Conservation (phyloP, 78 protist genomes). For the Dictyostelium discoideum region DNA sequence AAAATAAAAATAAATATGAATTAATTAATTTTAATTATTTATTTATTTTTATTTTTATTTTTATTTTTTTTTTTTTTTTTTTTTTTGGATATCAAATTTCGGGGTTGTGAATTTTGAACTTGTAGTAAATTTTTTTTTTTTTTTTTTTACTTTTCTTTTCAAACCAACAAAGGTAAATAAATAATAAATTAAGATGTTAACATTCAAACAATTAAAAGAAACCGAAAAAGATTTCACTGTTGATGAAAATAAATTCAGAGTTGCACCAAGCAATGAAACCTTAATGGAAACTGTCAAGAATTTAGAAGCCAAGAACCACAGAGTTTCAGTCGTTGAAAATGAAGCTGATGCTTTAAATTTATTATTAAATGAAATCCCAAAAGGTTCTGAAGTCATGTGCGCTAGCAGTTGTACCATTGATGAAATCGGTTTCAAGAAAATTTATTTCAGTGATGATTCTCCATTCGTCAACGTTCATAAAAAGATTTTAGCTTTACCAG, state of each 20-base stretch:
- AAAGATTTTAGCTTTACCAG: constrained; percentile 4
- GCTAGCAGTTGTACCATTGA: constrained; percentile 15
- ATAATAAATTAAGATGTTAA: not conserved
- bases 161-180: not conserved
- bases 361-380: constrained; percentile 7
- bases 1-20: too few relatives aligned
- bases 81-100: not conserved
- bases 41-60: not conserved
- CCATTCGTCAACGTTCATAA: constrained; percentile 21
- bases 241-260: constrained; percentile 24
- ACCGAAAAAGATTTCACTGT: constrained; percentile 46
- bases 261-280: constrained; percentile 1
- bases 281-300: not conserved
- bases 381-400: constrained; percentile 6
- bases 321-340: constrained; percentile 33
- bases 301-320: constrained; percentile 1
- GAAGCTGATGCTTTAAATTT: constrained; percentile 1
- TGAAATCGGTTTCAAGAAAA: constrained; percentile 53
- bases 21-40: not conserved
- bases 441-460: not conserved
- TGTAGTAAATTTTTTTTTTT: not conserved
- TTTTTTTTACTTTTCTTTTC: not conserved
- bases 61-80: not conserved
- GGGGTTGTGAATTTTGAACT: not conserved
- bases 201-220: constrained; percentile 15